phyloP scores from a whole-genome alignment of 1,139 yeast species.

The Suhomyces terraborum region DNA sequence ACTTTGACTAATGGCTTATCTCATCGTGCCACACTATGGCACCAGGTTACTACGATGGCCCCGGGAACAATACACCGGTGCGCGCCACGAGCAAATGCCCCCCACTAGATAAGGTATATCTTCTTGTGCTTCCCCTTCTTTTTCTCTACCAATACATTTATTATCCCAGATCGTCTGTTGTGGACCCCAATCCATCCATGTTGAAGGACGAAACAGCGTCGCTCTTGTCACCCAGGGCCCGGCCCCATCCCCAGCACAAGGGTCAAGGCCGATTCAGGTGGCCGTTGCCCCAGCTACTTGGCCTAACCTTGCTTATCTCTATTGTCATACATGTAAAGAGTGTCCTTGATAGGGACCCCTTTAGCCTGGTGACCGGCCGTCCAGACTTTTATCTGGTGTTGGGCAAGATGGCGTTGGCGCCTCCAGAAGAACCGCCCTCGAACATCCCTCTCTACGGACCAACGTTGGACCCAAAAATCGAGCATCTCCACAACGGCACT shows the following conservation, averaged over 20 bases:
- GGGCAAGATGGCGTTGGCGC: not conserved
- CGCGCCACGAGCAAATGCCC: not conserved
- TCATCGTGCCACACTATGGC: not conserved
- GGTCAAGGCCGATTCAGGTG: not conserved
- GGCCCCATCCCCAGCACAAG: not conserved
- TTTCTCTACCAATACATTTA: no score
- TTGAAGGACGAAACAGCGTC: not conserved
- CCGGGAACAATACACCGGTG: no score
- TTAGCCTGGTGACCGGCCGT: not conserved
- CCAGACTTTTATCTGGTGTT: slow-evolving; percentile 3
- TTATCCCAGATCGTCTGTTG: no score
- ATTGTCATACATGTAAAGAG: not conserved
- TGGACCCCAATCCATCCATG: not conserved
- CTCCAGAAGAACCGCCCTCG: slow-evolving; percentile 26
- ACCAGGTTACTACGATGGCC: no score
- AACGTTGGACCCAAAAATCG: slow-evolving; percentile 32
- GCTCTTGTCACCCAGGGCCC: not conserved
- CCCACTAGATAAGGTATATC: not conserved
- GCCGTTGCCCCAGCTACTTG: not conserved
- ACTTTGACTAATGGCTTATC: not conserved
- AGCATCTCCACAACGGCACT: slow-evolving; percentile 32
- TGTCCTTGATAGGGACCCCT: not conserved
- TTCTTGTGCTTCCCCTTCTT: no score
- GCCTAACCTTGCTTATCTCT: not conserved
- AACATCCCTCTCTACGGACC: slow-evolving; percentile 38